Evolutionary conservation across 352 stramenopile genomes (phyloP), one percentile per base, ranked within the genome.

Genomic region (Globisporangium lucens): DNA sequence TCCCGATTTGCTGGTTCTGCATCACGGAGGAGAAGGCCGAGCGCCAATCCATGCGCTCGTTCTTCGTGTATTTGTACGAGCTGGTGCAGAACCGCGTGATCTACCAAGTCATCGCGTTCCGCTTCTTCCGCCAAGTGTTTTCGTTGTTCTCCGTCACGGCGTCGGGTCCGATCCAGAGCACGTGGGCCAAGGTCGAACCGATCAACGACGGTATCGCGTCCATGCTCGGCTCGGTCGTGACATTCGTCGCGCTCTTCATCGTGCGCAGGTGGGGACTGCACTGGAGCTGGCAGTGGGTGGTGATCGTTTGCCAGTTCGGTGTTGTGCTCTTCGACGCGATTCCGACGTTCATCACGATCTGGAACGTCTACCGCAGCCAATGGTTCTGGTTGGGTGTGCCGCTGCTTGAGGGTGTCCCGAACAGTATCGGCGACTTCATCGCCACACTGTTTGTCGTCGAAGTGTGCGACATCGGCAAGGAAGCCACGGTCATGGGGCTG

Each of bases 311-410:
- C 7, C 73, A 83, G 57, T 65, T 87, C 15, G 63, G 68, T 2
- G 78, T 89, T 46, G 75, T 90, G 20, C 61, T 75, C 17, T 66
- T 85, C 29, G 82, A 90, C 60, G 61, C 67, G 0, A 66, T 86
- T 33, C 76, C 77, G 10, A 87, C 78, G 4, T 80, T 87, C 55
- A 68, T 87, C 55, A 90, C 82, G 15, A 85, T 89, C 69, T 90
- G 82, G 82, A 53, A 90, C 51, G 80, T 90, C 8, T 78, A 85
- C 38, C 78, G 81, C n/a, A 86, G 76, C 59, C 82, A 90, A 41
- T 90, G 82, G 80, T 87, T 90, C 68, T 90, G 76, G 77, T 60
- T 87, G 20, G 82, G 82, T 22, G 71, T 85, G 27, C 77, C 82
- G n/a, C 58, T 90, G 41, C 70, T 87, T 7, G 76, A 84, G 51